Evolutionary conservation across 768 basidiomycete species (phyloP).

Genomic region (Leccinum fibrillosum): DNA sequence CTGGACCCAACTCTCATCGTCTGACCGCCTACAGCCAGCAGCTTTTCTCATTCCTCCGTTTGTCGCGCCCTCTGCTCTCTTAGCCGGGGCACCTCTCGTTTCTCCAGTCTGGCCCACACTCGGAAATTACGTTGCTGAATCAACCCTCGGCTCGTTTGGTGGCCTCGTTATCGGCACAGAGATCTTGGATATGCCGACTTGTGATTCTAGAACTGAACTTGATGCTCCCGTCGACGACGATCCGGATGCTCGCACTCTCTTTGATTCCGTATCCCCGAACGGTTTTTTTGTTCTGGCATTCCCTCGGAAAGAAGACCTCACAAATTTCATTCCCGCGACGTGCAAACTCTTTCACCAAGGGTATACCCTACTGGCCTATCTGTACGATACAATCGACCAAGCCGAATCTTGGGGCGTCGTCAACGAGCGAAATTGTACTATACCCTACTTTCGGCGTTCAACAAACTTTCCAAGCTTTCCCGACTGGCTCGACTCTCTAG

Average conservation of each 20-base stretch:
- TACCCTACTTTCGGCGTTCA: slow-evolving; percentile 17
- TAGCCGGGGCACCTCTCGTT: slow-evolving; percentile 19
- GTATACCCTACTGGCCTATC: slow-evolving; percentile 28
- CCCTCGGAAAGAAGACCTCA: slow-evolving; percentile 34
- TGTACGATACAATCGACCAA: slow-evolving; percentile 25
- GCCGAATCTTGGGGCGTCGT: slow-evolving; percentile 1
- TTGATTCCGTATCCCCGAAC: neutral
- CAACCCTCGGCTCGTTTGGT: slow-evolving; percentile 31
- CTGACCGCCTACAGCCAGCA: slow-evolving; percentile 36
- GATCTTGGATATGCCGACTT: neutral
- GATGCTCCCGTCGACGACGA: neutral
- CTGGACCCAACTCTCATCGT: slow-evolving; percentile 32
- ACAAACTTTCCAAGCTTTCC: slow-evolving; percentile 8
- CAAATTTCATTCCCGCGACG: slow-evolving; percentile 28
- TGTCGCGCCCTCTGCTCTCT: slow-evolving; percentile 36
- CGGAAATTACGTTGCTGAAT: slow-evolving; percentile 26
- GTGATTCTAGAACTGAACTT: neutral
- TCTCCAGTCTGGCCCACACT: slow-evolving; percentile 24
- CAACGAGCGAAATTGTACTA: slow-evolving; percentile 14
- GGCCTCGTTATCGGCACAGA: slow-evolving; percentile 35
- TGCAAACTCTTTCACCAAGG: slow-evolving; percentile 36
- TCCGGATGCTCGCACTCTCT: neutral
- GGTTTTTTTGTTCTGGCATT: slow-evolving; percentile 37
- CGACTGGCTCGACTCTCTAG: slow-evolving; percentile 33
- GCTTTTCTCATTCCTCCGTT: slow-evolving; percentile 62